These are phyloP conservation scores for Tolypocladium nubicola DNA, from an alignment of 2,329 filamentous ascomycete species.

Conservation along the genomic window DNA sequence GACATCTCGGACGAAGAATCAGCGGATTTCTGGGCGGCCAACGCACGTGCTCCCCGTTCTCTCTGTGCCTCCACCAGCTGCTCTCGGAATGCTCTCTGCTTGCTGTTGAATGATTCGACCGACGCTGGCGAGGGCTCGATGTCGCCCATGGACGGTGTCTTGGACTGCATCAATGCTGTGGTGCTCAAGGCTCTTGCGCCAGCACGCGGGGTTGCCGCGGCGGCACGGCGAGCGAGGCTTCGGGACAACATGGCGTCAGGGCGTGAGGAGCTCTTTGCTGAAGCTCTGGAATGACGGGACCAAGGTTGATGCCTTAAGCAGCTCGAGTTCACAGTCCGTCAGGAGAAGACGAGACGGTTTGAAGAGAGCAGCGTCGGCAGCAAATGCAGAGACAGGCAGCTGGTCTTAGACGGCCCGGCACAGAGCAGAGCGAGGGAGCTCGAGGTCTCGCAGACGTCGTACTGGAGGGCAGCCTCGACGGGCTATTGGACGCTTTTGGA, in stretches of 20 bases:
- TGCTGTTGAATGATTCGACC: constrained; percentile 66
- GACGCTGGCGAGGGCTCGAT: constrained; percentile 56
- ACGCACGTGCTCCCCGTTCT: constrained; percentile 78
- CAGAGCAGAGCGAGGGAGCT: constrained; percentile 1
- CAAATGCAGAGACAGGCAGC: not conserved
- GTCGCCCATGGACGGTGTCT: constrained; percentile 73
- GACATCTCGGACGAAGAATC: constrained; percentile 32
- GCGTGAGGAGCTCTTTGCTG: not conserved
- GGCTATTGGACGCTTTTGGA: constrained; percentile 15
- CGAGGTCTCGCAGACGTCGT: constrained; percentile 2
- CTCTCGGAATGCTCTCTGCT: constrained; percentile 80
- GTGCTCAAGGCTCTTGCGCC: constrained; percentile 47
- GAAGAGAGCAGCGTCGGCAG: not conserved
- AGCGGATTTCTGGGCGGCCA: constrained; percentile 28
- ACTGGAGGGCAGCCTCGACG: constrained; percentile 18
- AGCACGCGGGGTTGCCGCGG: constrained; percentile 33
- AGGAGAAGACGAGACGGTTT: not conserved
- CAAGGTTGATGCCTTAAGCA: not conserved
- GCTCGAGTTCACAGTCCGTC: not conserved
- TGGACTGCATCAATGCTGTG: constrained; percentile 31
- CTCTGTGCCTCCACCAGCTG: constrained; percentile 66
- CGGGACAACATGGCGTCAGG: constrained; percentile 33
- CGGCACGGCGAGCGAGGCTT: constrained; percentile 36
- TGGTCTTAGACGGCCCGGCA: not conserved
- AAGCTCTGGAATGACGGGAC: not conserved